A percentile compares a stretch with the other conserved stretches of the same genome.
Conservation (phyloP, 441 rosid genomes). For the Adansonia gregorii region DNA sequence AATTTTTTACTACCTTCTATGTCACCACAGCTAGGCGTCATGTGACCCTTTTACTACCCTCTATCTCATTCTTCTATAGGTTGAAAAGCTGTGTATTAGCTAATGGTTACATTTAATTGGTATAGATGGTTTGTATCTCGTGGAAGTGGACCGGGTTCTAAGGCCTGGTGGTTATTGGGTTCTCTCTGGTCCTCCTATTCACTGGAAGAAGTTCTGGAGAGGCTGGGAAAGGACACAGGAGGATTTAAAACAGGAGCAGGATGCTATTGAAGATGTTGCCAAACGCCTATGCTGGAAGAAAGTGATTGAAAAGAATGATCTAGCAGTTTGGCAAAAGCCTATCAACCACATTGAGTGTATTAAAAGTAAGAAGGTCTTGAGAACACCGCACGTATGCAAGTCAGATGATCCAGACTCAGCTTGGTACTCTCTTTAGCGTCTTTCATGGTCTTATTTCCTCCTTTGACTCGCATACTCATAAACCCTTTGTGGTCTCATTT, state of each 20-base stretch:
- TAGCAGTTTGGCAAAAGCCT: conserved; percentile 80
- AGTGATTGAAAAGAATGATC: conserved; percentile 73
- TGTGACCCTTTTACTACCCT: not conserved
- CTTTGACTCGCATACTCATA: not conserved
- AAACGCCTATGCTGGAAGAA: conserved; percentile 87
- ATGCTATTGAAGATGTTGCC: conserved; percentile 75
- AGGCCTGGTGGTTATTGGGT: conserved; percentile 97
- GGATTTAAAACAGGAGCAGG: conserved; percentile 85
- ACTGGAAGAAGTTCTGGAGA: conserved; percentile 86
- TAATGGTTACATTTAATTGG: conserved; percentile 12
- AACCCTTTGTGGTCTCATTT: not conserved
- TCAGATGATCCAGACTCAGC: conserved; percentile 67
- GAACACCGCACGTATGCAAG: conserved; percentile 73
- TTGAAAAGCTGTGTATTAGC: conserved; percentile 3
- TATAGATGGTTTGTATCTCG: conserved; percentile 79
- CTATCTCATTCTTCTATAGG: not conserved
- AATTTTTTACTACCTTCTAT: not conserved
- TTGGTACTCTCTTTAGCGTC: conserved; percentile 55
- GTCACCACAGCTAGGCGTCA: no score
- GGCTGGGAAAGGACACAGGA: conserved; percentile 89
- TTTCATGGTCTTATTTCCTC: conserved; percentile 11
- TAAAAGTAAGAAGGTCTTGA: conserved; percentile 50
- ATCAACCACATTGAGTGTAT: conserved; percentile 74
- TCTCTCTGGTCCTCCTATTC: conserved; percentile 90
- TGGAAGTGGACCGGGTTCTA: conserved; percentile 84